Percentiles rank a stretch among this genome's conserved stretches.
Conservation (phyloP, 2,329 filamentous ascomycete genomes). For the Fusarium nurragi region DNA sequence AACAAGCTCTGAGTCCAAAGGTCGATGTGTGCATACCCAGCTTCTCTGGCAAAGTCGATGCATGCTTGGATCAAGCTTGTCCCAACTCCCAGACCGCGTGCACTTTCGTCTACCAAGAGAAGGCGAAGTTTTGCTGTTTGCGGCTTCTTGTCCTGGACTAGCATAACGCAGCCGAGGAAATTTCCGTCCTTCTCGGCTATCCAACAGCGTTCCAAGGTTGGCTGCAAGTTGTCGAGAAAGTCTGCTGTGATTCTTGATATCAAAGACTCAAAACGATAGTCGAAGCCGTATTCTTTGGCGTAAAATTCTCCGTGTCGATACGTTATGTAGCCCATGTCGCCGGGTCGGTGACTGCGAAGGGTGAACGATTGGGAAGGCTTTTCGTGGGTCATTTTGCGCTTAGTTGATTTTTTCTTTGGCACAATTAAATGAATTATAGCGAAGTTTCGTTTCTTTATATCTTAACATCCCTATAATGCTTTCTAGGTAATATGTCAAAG, state of each 20-base stretch:
- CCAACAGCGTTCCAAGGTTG: not conserved
- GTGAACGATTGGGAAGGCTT: not conserved
- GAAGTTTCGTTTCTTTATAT: too few species aligned
- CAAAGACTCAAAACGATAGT: not conserved
- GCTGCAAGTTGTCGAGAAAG: not conserved
- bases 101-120: slow-evolving; percentile 1
- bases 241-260: slow-evolving; percentile 1
- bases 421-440: too few species aligned
- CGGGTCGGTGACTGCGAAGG: not conserved
- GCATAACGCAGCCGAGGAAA: slow-evolving; percentile 6
- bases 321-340: slow-evolving; percentile 13
- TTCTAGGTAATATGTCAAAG: too few species aligned
- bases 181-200: not conserved
- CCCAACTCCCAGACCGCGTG: slow-evolving; percentile 1
- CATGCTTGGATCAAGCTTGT: slow-evolving; percentile 2
- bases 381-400: not conserved
- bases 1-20: slow-evolving; percentile 6
- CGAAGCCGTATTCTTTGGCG: not conserved
- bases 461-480: too few species aligned
- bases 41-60: not conserved
- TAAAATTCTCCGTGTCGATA: slow-evolving; percentile 1
- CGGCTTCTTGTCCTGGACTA: not conserved
- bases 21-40: not conserved
- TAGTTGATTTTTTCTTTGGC: too few species aligned
- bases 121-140: slow-evolving; percentile 10